phyloP scores from a whole-genome alignment of 1,139 yeast genomes.

The Yamadazyma triangularis region DNA sequence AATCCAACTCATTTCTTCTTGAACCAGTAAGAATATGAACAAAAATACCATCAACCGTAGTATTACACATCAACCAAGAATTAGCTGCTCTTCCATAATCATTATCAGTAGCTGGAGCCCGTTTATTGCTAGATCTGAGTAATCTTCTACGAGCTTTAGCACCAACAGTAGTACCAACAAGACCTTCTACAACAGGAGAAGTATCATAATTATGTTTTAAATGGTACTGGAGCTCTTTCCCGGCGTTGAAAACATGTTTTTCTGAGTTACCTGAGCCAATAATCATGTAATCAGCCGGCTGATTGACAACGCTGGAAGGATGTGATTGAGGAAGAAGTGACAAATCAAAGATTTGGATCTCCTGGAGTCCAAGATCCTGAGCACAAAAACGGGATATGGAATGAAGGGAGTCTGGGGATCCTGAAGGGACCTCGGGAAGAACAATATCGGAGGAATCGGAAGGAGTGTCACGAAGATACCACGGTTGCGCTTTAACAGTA shows the following conservation, averaged over 20 bases:
- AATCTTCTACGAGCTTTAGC: conserved; percentile 61
- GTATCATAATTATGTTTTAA: conserved; percentile 28
- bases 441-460: conserved; percentile 23
- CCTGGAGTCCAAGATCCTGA: conserved; percentile 60
- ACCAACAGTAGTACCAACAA: conserved; percentile 55
- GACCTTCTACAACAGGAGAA: conserved; percentile 65
- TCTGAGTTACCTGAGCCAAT: conserved; percentile 77
- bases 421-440: conserved; percentile 33
- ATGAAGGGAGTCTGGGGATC: conserved; percentile 57
- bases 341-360: conserved; percentile 54
- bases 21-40: conserved; percentile 71
- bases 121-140: conserved; percentile 51
- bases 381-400: conserved; percentile 43
- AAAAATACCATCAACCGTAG: conserved; percentile 48
- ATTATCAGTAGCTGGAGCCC: conserved; percentile 52
- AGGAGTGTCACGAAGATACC: conserved; percentile 58
- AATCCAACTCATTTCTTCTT: conserved; percentile 60
- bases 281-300: conserved; percentile 47
- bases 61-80: conserved; percentile 78
- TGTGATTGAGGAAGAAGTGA: conserved; percentile 32
- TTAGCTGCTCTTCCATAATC: conserved; percentile 55
- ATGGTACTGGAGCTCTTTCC: conserved; percentile 46
- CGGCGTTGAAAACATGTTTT: conserved; percentile 71
- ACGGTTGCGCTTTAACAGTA: too few relatives aligned
- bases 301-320: conserved; percentile 31